Base-by-base conservation (phyloP, 2,329 filamentous ascomycete species). In the Lasiodiplodia theobromae region DNA sequence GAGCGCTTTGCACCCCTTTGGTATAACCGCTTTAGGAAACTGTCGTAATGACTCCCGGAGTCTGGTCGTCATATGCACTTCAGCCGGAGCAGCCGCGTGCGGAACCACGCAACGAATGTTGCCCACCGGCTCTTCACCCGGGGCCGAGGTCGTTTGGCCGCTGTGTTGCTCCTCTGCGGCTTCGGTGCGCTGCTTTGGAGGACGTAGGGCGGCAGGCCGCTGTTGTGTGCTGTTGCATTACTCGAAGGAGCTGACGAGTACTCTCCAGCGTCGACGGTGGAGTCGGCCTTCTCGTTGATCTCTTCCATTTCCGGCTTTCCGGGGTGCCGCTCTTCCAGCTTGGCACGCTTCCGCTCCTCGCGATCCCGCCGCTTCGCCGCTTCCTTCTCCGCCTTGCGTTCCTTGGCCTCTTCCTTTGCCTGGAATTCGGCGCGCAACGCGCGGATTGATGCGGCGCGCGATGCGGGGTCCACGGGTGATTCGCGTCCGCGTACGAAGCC, bases 361-460 rank as follows among this genome's bases (percentile, higher is more conserved):
- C 53, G 58, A 37, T 85, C 77, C 74, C 82, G 75, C 79, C 85
- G 69, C 79, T 79, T 86, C 68, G 80, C 74, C 57, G 81, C 83
- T 67, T 87, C 86, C 72, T 85, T 82, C 73, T 88, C 84, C 56
- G 83, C 78, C 71, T 86, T 86, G 62, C 80, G 82, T 67, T 83
- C 83, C 72, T 88, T 89, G 44, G 83, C 85, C 4, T 84, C 85
- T 76, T 89, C 86, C 71, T 87, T 86, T 71, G 88, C 86, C 69
- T 86, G 82, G 74, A 88, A 89, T 38, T 87, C 86, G 63, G 84
- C 80, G 7, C 87, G 83, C 5, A 86, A 84, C 54, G 85, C 86
- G 67, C 85, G 83, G 11, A 89, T 86, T 4, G 83, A 83, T 21
- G 86, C 86, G 52, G 86, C 86, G 49, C 86, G 83, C 5, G 84